Base-by-base conservation (phyloP, 495 filamentous ascomycete genomes). In the Neurospora sp. region DNA sequence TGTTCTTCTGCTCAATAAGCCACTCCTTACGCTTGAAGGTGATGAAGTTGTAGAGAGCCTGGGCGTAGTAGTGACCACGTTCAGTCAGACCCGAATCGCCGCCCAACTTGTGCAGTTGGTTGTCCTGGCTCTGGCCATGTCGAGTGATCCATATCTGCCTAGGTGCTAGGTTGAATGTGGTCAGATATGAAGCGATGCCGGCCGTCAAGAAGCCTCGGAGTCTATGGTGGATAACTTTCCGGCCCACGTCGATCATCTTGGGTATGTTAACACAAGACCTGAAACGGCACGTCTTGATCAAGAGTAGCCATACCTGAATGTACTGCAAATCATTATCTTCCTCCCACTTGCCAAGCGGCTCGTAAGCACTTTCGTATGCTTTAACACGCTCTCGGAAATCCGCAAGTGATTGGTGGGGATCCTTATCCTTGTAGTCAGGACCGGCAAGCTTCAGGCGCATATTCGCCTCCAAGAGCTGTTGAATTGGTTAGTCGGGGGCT, bases 381-480 rank as follows among this genome's bases (percentile, higher is more conserved):
- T 89, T 89, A n/a, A 99, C 93, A 69, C 96, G 90, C 83, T 93
- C 90, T 82, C 93, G 96, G 84, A 99, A 99, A 81, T 99, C 96
- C 35, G 85, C 90, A 40, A 98, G 84, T 0, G 96, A 93, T 73
- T 88, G 88, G 42, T 88, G 81, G 1, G 96, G 95, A 80, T 99
- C 96, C 78, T 96, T 94, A 74, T 91, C 92, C 77, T 91, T 93
- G 84, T 99, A 99, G 80, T 99, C 96, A 3, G 96, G 96, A 3
- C 96, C 96, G 68, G 91, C 94, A n/a, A 99, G 89, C 83, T 99
- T 99, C 72, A 99, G 82, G 22, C 94, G 93, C 95, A 98, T 99
- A 76, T 99, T 99, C 16, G 94, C 92, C 80, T 98, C 96, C 44
- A 99, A 86, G 44, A 99, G 85, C 78, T 87, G 53, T 53, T 75